Evolutionary conservation across 2,329 filamentous ascomycete genomes (phyloP), one percentile per base, ranked within the genome.

Genomic region (Colletotrichum brevisporum): DNA sequence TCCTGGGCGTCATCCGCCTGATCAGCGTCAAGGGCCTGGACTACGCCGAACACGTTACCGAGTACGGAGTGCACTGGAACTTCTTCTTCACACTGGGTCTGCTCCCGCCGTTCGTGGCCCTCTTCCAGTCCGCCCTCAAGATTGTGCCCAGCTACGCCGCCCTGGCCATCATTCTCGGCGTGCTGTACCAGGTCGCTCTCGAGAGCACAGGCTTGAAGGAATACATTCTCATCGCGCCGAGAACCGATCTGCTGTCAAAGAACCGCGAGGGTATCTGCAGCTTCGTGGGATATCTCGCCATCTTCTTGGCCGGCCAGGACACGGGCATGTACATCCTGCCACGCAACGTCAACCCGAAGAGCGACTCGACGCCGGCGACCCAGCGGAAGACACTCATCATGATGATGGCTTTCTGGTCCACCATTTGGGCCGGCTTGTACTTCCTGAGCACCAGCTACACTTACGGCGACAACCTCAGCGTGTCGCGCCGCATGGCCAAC

Each of bases 21-120:
- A 89, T 94, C 73, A 97, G 91, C 74, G 95, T 98, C 77, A 99
- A 99, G 82, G 93, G 94, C 6, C 84, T 98, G 36, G 94, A 98
- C 78, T 99, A 99, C 78, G 95, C 95, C 3, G 96, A 99, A 79
- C 96, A 99, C 83, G 94, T 98, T 67, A 94, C 94, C 15, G 96
- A 99, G 78, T 99, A 99, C 77, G 96, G 96, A 51, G 94, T 99
- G 10, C 96, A 99, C 80, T 99, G 96, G 96, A 99, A 99, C 80
- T 99, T 99, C 81, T 99, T 99, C 86, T 98, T 98, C 82, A 99
- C 96, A 0, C 85, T 99, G 10, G 95, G 91, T 6, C 88, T 98
- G 55, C 83, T 99, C 26, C 94, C 95, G 0, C 95, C 95, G 0
- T 97, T 97, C 75, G 90, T 97, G 60, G 94, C 95, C 31, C 79